Conservation (phyloP, 495 filamentous ascomycete genomes). For the Podospora conica region DNA sequence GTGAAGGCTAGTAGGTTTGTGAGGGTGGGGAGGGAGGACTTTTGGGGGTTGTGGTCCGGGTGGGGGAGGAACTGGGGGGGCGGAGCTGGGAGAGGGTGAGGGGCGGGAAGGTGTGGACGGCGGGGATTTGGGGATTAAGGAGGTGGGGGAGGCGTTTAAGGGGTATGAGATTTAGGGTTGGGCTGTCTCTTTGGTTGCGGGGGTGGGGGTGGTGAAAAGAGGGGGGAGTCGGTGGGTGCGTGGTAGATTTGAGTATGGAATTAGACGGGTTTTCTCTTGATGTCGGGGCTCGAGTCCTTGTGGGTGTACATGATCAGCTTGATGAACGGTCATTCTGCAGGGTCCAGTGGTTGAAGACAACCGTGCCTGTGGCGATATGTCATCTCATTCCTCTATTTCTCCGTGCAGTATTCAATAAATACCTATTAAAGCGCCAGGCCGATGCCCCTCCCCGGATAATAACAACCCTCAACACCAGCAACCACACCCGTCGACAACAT, state of each 20-base stretch:
- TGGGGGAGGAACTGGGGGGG: constrained; percentile 29
- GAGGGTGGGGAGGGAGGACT: constrained; percentile 20
- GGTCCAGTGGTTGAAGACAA: no score
- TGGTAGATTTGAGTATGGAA: neutral
- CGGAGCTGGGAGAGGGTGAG: constrained; percentile 29
- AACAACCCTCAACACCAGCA: no score
- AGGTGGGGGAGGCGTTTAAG: constrained; percentile 14
- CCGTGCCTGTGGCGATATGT: no score
- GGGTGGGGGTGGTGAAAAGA: neutral
- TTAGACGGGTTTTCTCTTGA: neutral
- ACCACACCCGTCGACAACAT: no score
- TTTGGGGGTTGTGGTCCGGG: constrained; percentile 29
- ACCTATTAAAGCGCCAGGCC: no score
- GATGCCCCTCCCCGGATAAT: no score
- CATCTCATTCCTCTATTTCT: no score
- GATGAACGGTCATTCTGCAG: no score
- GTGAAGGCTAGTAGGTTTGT: constrained; percentile 23
- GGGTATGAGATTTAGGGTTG: constrained; percentile 7
- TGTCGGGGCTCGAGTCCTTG: no score
- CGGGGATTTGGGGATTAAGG: constrained; percentile 15
- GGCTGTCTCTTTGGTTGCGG: no score
- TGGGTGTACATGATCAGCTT: neutral
- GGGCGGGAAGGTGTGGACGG: constrained; percentile 12
- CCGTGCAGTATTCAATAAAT: no score
- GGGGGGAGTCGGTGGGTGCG: neutral